Percentiles rank a stretch among this genome's conserved stretches.
These are phyloP conservation scores for Exophiala mesophila DNA, from an alignment of 2,329 filamentous ascomycete genomes.

Conservation along the genomic window DNA sequence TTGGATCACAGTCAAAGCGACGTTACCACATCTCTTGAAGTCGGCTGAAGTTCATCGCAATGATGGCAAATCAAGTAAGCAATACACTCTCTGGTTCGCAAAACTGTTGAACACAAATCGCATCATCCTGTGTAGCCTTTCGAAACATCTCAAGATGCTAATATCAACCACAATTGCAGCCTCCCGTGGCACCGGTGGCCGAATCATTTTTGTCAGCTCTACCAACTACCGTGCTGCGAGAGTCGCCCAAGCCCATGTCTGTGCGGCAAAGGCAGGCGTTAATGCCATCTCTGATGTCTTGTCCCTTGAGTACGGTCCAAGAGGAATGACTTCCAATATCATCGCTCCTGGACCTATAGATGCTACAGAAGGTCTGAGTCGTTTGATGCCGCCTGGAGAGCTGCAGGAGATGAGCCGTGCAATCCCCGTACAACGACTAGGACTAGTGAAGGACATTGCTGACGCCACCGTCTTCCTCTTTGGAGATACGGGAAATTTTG, in stretches of 20 bases:
- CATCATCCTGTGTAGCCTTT: too few species aligned
- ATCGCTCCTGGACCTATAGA: conserved; percentile 81
- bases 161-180: too few species aligned
- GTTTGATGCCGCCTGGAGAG: conserved; percentile 52
- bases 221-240: conserved; percentile 85
- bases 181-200: conserved; percentile 28
- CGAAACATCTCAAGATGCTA: too few species aligned
- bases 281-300: conserved; percentile 76
- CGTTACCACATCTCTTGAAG: conserved; percentile 11
- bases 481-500: conserved; percentile 76
- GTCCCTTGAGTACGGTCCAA: conserved; percentile 82
- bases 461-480: conserved; percentile 89
- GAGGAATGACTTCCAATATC: conserved; percentile 79
- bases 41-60: conserved; percentile 7
- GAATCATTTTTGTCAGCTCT: conserved; percentile 84
- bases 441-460: conserved; percentile 77
- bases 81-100: too few species aligned
- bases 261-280: conserved; percentile 83
- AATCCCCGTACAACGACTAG: conserved; percentile 70
- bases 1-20: conserved; percentile 12
- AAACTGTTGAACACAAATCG: too few species aligned
- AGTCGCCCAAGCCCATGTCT: conserved; percentile 79
- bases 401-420: conserved; percentile 42
- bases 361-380: conserved; percentile 72
- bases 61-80: conserved; percentile 4